These are phyloP conservation scores for Moelleriella libera DNA, from an alignment of 2,329 filamentous ascomycete genomes.

Conservation along the genomic window DNA sequence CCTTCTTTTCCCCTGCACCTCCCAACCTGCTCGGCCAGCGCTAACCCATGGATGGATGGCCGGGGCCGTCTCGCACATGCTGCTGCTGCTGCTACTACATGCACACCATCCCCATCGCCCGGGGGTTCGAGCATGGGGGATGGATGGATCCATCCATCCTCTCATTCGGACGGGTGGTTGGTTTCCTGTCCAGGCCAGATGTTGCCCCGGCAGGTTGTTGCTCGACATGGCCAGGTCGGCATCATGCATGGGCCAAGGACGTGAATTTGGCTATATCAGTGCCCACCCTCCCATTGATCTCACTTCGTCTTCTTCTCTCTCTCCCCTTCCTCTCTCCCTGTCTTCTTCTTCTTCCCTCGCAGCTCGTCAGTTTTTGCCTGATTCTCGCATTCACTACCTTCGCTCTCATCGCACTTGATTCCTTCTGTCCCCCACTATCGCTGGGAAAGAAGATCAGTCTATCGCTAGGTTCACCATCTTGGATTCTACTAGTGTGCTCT, in stretches of 20 bases:
- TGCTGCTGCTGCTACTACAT: background rate
- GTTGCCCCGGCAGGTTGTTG: no score
- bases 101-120: background rate
- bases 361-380: background rate
- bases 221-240: background rate
- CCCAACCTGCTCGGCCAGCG: background rate
- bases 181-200: background rate
- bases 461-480: conserved; percentile 2
- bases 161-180: background rate
- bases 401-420: conserved; percentile 10
- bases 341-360: background rate
- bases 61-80: background rate
- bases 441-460: conserved; percentile 5
- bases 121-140: background rate
- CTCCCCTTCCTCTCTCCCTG: background rate
- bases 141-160: background rate
- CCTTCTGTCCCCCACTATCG: conserved; percentile 20
- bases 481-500: no score
- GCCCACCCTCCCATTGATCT: conserved; percentile 3
- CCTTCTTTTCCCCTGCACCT: background rate
- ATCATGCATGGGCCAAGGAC: background rate
- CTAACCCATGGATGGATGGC: background rate
- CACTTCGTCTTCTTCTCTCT: background rate
- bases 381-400: conserved; percentile 1
- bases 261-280: conserved; percentile 4